Conservation (phyloP, 345 rosid species). For the Ceriops tagal region DNA sequence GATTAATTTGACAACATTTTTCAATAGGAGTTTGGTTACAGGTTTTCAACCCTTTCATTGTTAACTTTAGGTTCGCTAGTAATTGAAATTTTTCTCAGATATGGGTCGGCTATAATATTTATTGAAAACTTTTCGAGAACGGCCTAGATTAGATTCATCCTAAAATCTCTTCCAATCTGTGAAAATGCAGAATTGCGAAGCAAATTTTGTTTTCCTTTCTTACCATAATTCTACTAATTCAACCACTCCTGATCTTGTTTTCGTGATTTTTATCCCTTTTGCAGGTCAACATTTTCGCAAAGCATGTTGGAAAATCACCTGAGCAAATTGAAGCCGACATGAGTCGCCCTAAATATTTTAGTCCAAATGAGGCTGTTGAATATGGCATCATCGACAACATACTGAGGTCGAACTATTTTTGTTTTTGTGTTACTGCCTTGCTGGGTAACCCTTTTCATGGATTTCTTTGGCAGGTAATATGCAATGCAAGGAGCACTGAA, state of each 20-base stretch:
- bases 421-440: neutral
- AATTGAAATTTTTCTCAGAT: neutral
- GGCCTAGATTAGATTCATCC: neutral
- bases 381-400: slow-evolving; percentile 93
- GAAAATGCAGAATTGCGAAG: neutral
- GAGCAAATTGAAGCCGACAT: slow-evolving; percentile 83
- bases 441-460: neutral
- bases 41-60: neutral
- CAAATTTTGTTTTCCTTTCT: neutral
- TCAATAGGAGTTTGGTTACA: neutral
- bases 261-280: slow-evolving; percentile 4
- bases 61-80: neutral
- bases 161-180: neutral
- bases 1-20: too few relatives aligned
- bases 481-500: slow-evolving; percentile 57
- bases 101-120: too few relatives aligned
- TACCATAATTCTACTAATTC: neutral
- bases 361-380: slow-evolving; percentile 74
- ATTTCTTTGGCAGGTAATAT: slow-evolving; percentile 51
- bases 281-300: slow-evolving; percentile 69
- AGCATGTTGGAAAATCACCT: slow-evolving; percentile 63
- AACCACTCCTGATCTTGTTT: neutral
- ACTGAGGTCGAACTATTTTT: slow-evolving; percentile 1
- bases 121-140: neutral
- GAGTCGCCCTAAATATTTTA: slow-evolving; percentile 79